A percentile compares a stretch with the other conserved stretches of the same genome.
Conservation (phyloP, 2,329 filamentous ascomycete genomes). For the Talaromyces atroroseus region DNA sequence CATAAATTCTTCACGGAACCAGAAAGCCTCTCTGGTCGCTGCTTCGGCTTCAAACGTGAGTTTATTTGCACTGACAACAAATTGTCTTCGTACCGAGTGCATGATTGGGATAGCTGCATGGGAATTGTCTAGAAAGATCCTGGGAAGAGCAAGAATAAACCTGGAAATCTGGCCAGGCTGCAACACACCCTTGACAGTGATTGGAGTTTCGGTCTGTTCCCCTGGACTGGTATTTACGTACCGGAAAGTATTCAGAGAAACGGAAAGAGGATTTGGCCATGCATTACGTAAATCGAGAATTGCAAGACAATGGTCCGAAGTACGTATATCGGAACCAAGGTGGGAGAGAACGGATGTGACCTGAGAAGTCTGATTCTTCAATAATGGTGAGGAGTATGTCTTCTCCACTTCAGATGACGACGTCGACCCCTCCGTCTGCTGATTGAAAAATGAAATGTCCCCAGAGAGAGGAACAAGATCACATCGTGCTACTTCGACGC, state of each 20-base stretch:
- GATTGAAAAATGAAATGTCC: slow-evolving; percentile 59
- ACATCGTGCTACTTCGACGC: slow-evolving; percentile 72
- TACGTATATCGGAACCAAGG: slow-evolving; percentile 36
- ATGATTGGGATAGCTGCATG: slow-evolving; percentile 73
- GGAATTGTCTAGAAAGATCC: slow-evolving; percentile 70
- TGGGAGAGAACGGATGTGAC: slow-evolving; percentile 44
- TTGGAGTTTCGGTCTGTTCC: slow-evolving; percentile 20
- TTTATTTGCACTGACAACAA: slow-evolving; percentile 76
- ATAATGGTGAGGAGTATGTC: slow-evolving; percentile 5
- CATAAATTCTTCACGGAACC: slow-evolving; percentile 80
- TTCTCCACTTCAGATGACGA: slow-evolving; percentile 9
- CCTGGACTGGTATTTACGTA: slow-evolving; percentile 13
- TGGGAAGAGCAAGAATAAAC: slow-evolving; percentile 68
- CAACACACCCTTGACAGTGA: slow-evolving; percentile 41
- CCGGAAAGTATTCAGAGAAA: slow-evolving; percentile 52
- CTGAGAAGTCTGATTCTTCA: slow-evolving; percentile 27
- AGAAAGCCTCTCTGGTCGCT: slow-evolving; percentile 75
- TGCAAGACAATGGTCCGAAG: slow-evolving; percentile 67
- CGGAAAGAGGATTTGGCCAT: slow-evolving; percentile 74
- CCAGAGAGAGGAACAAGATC: slow-evolving; percentile 71
- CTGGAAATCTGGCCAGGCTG: slow-evolving; percentile 62
- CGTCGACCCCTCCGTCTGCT: slow-evolving; percentile 11
- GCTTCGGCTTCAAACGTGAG: slow-evolving; percentile 75
- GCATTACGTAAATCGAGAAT: slow-evolving; percentile 81
- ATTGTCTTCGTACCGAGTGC: slow-evolving; percentile 82